Conservation (phyloP, 495 filamentous ascomycete species). For the Neurospora tetraspora region DNA sequence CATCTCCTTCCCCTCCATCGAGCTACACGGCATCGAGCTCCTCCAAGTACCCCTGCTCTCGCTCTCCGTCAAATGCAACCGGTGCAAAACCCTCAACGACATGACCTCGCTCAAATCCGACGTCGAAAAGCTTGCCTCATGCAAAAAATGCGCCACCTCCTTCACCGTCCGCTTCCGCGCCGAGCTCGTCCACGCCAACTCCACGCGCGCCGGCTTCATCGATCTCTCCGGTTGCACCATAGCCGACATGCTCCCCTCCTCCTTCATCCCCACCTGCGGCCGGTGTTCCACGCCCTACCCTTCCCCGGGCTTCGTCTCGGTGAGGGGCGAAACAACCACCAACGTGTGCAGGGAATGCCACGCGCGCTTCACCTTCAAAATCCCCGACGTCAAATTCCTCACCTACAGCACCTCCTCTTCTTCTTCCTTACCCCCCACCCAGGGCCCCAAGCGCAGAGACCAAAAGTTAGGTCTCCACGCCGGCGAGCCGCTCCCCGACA, state of each 20-base stretch:
- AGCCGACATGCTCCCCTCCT: conserved; percentile 67
- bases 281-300: conserved; percentile 56
- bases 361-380: conserved; percentile 69
- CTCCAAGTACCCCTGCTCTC: conserved; percentile 61
- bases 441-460: conserved; percentile 46
- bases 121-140: conserved; percentile 36
- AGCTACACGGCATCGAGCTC: conserved; percentile 73
- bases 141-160: conserved; percentile 66
- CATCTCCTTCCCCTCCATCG: conserved; percentile 72
- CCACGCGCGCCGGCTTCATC: conserved; percentile 70
- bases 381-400: conserved; percentile 76
- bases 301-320: conserved; percentile 55
- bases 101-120: conserved; percentile 51
- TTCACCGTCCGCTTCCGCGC: conserved; percentile 61
- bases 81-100: conserved; percentile 72
- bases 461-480: conserved; percentile 71
- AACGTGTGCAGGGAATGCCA: conserved; percentile 79
- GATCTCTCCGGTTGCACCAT: conserved; percentile 72
- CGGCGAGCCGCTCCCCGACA: conserved; percentile 66
- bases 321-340: conserved; percentile 65
- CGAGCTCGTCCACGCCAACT: conserved; percentile 68
- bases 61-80: conserved; percentile 69
- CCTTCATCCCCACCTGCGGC: conserved; percentile 73
- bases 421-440: conserved; percentile 19
- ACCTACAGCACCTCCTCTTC: conserved; percentile 45